These are phyloP conservation scores for Clitopilus passeckerianus DNA, from an alignment of 768 basidiomycete species.

Conservation along the genomic window DNA sequence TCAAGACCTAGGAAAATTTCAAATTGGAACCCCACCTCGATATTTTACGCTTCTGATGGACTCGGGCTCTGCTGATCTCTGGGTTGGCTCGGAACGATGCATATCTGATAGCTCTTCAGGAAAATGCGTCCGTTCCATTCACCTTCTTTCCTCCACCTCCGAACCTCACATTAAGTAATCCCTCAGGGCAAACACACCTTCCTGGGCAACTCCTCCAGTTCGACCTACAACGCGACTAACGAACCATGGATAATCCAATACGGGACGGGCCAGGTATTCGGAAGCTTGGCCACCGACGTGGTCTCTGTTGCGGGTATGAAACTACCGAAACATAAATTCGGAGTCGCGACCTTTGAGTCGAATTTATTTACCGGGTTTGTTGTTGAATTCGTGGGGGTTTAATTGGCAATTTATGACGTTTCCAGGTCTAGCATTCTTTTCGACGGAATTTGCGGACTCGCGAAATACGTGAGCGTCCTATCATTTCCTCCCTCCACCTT, in stretches of 20 bases:
- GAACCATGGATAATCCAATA: conserved; percentile 42
- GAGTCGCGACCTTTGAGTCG: conserved; percentile 52
- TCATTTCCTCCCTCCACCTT: neutral
- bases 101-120: conserved; percentile 17
- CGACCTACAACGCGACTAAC: conserved; percentile 46
- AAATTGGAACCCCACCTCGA: conserved; percentile 42
- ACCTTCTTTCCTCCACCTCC: neutral
- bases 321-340: conserved; percentile 52
- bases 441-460: conserved; percentile 56
- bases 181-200: conserved; percentile 33
- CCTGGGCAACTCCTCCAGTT: conserved; percentile 53
- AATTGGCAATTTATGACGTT: neutral
- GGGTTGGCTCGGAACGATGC: conserved; percentile 48
- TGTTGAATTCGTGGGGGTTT: conserved; percentile 4
- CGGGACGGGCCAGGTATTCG: conserved; percentile 56
- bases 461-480: conserved; percentile 12
- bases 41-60: conserved; percentile 52
- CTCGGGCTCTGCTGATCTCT: conserved; percentile 59
- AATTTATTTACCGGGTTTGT: conserved; percentile 42
- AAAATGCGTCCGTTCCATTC: conserved; percentile 9
- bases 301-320: conserved; percentile 54
- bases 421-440: conserved; percentile 30
- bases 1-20: conserved; percentile 24
- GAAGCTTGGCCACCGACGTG: conserved; percentile 52
- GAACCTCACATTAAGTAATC: neutral